Percentiles rank a stretch among this genome's conserved stretches.
Conservation (phyloP, 1,139 yeast species). For the Hansenula sp. region DNA sequence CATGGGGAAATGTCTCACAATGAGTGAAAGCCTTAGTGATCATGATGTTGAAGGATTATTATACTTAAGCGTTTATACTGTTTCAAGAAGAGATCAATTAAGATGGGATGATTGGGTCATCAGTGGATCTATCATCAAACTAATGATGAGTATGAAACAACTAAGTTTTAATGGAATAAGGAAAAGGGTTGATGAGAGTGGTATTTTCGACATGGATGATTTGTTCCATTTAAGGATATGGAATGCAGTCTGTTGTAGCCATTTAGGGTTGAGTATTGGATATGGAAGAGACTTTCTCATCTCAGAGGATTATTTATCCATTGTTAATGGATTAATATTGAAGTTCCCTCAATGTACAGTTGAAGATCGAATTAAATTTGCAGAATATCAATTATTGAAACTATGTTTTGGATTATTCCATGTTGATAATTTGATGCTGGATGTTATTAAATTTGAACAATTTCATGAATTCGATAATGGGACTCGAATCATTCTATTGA, state of each 20-base stretch:
- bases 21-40: slow-evolving; percentile 37
- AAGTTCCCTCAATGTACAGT: slow-evolving; percentile 41
- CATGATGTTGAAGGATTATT: slow-evolving; percentile 54
- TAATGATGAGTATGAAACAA: slow-evolving; percentile 32
- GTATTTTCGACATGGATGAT: slow-evolving; percentile 31
- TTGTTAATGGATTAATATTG: slow-evolving; percentile 35
- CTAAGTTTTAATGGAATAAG: slow-evolving; percentile 35
- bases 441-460: slow-evolving; percentile 14
- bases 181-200: slow-evolving; percentile 28
- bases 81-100: slow-evolving; percentile 46
- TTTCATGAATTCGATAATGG: slow-evolving; percentile 8
- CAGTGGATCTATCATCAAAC: slow-evolving; percentile 43
- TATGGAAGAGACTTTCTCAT: slow-evolving; percentile 38
- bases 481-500: slow-evolving; percentile 22
- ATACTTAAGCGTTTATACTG: slow-evolving; percentile 46
- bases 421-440: slow-evolving; percentile 13
- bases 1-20: slow-evolving; percentile 28
- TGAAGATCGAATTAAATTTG: slow-evolving; percentile 46
- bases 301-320: slow-evolving; percentile 30
- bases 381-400: slow-evolving; percentile 37
- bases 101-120: slow-evolving; percentile 45
- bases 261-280: slow-evolving; percentile 44
- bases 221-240: slow-evolving; percentile 47
- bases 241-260: slow-evolving; percentile 44
- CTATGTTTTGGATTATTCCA: slow-evolving; percentile 18